Conservation (phyloP, 2,329 filamentous ascomycete species). For the Akanthomyces muscarius region DNA sequence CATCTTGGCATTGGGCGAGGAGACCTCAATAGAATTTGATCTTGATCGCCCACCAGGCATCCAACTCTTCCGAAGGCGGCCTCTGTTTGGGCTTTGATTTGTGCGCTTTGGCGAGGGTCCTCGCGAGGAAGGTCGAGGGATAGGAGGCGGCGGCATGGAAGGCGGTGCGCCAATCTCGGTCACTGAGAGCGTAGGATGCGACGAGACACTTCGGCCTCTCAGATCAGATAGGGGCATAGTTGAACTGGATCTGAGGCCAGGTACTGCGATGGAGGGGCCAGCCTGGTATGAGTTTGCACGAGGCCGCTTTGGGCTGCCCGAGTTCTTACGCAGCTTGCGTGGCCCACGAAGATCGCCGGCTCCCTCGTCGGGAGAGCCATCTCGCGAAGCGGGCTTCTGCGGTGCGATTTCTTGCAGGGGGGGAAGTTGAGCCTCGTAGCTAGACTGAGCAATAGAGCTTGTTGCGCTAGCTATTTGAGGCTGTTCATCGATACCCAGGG, state of each 20-base stretch:
- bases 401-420: constrained; percentile 20
- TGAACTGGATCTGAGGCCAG: constrained; percentile 25
- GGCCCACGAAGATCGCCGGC: constrained; percentile 22
- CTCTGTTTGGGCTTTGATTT: constrained; percentile 43
- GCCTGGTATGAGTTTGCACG: constrained; percentile 33
- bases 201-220: constrained; percentile 44
- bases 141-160: constrained; percentile 12
- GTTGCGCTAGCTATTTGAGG: constrained; percentile 10
- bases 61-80: constrained; percentile 51
- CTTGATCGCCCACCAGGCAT: constrained; percentile 49
- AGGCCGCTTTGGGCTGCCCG: constrained; percentile 25
- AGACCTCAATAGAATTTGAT: constrained; percentile 43
- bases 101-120: constrained; percentile 25
- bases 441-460: neutral
- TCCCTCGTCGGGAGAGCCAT: constrained; percentile 7
- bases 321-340: constrained; percentile 32
- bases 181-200: constrained; percentile 36
- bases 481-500: constrained; percentile 6
- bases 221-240: constrained; percentile 34
- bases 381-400: constrained; percentile 7
- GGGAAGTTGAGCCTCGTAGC: neutral
- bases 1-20: constrained; percentile 19
- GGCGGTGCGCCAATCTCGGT: constrained; percentile 11
- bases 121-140: constrained; percentile 2
- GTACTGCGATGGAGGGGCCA: constrained; percentile 22